Conservation (phyloP, 2,329 filamentous ascomycete genomes). For the Raffaelea deltoideospora region DNA sequence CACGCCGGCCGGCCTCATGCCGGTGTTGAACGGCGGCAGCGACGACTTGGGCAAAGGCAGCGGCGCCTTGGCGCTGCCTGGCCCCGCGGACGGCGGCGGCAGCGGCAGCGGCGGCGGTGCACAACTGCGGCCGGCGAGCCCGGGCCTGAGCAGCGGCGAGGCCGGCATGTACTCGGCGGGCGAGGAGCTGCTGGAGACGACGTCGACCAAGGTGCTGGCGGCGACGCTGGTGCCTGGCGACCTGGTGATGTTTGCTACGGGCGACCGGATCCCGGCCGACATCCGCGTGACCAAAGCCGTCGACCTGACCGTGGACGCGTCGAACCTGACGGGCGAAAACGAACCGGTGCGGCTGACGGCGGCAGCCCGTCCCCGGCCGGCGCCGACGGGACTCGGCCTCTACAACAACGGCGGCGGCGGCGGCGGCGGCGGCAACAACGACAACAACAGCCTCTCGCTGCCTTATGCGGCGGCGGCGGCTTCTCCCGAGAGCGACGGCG, state of each 20-base stretch:
- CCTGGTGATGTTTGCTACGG: conserved; percentile 83
- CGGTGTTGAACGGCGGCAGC: conserved; percentile 16
- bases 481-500: conserved; percentile 16
- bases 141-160: conserved; percentile 22
- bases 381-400: conserved; percentile 1
- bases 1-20: conserved; percentile 35
- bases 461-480: too few species aligned
- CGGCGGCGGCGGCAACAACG: conserved; percentile 6
- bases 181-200: conserved; percentile 50
- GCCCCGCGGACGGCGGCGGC: background rate
- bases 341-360: conserved; percentile 73
- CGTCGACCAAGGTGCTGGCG: conserved; percentile 75
- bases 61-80: background rate
- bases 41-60: too few species aligned
- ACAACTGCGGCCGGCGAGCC: too few species aligned
- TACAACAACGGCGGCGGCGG: conserved; percentile 7
- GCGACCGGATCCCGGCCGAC: conserved; percentile 91
- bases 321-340: conserved; percentile 92
- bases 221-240: conserved; percentile 82
- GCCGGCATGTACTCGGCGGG: conserved; percentile 41
- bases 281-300: conserved; percentile 83
- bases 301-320: conserved; percentile 88
- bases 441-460: conserved; percentile 13
- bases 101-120: conserved; percentile 13
- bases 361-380: conserved; percentile 31